phyloP scores from a whole-genome alignment of 257 asterid species.

The Ehretia macrophylla region DNA sequence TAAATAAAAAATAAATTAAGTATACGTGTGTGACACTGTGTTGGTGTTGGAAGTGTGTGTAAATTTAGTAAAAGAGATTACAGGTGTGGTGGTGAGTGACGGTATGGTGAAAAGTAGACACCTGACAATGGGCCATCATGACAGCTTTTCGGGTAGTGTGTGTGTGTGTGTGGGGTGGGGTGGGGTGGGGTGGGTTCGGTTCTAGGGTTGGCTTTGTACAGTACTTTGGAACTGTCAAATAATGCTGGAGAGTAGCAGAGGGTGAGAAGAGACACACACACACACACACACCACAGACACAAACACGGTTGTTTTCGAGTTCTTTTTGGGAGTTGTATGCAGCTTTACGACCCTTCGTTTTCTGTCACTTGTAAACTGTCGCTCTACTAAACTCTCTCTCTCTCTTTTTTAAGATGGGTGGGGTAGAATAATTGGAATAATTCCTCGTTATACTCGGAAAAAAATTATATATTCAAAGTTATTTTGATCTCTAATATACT shows the following conservation, averaged over 20 bases:
- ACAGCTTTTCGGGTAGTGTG: slow-evolving; percentile 20
- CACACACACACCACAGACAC: not conserved
- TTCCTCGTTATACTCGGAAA: no score
- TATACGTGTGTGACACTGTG: slow-evolving; percentile 12
- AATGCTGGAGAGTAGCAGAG: slow-evolving; percentile 15
- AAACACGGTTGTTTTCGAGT: not conserved
- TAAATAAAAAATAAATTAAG: not conserved
- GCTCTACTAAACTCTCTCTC: not conserved
- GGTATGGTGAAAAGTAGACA: slow-evolving; percentile 27
- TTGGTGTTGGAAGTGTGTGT: not conserved
- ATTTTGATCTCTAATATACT: no score
- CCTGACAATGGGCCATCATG: slow-evolving; percentile 50
- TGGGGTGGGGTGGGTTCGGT: not conserved
- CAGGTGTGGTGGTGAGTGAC: slow-evolving; percentile 11
- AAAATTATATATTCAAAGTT: no score
- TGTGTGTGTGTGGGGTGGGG: slow-evolving; percentile 4
- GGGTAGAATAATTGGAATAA: no score
- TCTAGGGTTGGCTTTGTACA: not conserved
- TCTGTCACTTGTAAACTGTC: not conserved
- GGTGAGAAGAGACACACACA: not conserved
- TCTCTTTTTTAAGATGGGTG: no score
- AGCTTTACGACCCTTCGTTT: slow-evolving; percentile 14
- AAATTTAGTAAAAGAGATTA: not conserved
- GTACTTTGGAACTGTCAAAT: not conserved
- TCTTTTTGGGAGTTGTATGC: slow-evolving; percentile 14